phyloP scores from a whole-genome alignment of 2,329 filamentous ascomycete species.

The Grosmannia serpens region DNA sequence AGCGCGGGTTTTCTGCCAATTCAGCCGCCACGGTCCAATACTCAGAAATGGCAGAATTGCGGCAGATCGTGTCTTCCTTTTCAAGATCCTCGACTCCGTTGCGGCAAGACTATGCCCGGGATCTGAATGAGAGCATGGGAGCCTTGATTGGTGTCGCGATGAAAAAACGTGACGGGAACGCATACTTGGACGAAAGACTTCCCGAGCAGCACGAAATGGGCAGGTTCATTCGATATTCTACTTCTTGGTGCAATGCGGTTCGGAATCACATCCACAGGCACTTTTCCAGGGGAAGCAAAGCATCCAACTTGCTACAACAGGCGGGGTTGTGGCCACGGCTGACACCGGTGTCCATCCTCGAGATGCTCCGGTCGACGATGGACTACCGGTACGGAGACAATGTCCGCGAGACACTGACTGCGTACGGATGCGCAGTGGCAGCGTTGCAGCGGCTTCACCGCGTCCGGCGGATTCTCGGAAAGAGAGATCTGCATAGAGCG shows the following conservation, averaged over 20 bases:
- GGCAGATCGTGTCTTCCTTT: slow-evolving; percentile 21
- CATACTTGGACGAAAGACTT: background rate
- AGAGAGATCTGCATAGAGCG: slow-evolving; percentile 17
- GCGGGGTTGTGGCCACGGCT: slow-evolving; percentile 34
- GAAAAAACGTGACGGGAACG: background rate
- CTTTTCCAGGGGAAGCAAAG: background rate
- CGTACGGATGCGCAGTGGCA: slow-evolving; percentile 31
- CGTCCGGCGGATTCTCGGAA: slow-evolving; percentile 22
- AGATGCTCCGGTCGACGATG: slow-evolving; percentile 29
- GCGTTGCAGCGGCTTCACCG: slow-evolving; percentile 32
- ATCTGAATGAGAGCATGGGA: slow-evolving; percentile 14
- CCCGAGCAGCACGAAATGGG: background rate
- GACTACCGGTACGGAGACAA: slow-evolving; percentile 18
- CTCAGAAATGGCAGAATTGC: slow-evolving; percentile 13
- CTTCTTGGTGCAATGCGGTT: background rate
- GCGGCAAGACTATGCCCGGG: slow-evolving; percentile 9
- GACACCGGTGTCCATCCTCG: slow-evolving; percentile 30
- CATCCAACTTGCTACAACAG: slow-evolving; percentile 25
- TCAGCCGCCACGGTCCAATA: background rate
- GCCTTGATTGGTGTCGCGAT: background rate
- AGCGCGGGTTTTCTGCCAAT: background rate
- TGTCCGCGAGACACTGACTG: slow-evolving; percentile 28
- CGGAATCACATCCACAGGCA: background rate
- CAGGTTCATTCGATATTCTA: background rate
- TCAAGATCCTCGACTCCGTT: slow-evolving; percentile 12